Base-by-base conservation (phyloP, 2,329 filamentous ascomycete genomes). In the Colletotrichum sp. region DNA sequence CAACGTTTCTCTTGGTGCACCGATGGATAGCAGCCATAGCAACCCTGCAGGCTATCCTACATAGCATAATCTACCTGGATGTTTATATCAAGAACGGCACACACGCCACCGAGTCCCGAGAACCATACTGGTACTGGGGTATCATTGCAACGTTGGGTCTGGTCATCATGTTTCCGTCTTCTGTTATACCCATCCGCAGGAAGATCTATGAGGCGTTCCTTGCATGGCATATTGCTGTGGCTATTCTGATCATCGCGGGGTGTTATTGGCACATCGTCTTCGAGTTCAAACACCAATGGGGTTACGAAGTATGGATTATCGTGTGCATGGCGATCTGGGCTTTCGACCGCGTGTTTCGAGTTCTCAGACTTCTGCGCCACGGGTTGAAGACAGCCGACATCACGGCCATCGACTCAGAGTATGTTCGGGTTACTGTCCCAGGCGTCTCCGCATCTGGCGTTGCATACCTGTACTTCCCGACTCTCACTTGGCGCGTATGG, bases 261-360 rank as follows among this genome's bases (percentile, higher is more conserved):
- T 84, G 80, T 48, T 82, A 81, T 78, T 84, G 83, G 80, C 64
- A 69, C 6, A 61, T 69, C 12, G 68, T 78, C 6, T 85, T 81
- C 67, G 72, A 70, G 8, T 83, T 82, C 77, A 80, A 80, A 36
- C 66, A 56, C 22, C 25, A 68, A 30, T 85, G 83, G 83, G 84
- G 84, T 1, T 84, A 85, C 52, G 83, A 85, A 76, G 84, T 84
- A 52, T 85, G 83, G 80, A 78, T 80, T 18, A 84, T 82, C 70
- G 72, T 84, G n/a, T 81, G 77, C 2, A 80, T 15, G 27, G 83
- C 73, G 8, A 79, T 82, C 58, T 86, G 83, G 84, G 80, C 71
- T 3, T 43, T 77, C 5, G 83, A 85, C 27, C 78, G 83, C 12
- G 58, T 82, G 9, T 32, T 81, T 6, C 78, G 84, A 1, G 12